Evolutionary conservation across 768 basidiomycete species (phyloP).

Genomic region (Boletus barrowsii): DNA sequence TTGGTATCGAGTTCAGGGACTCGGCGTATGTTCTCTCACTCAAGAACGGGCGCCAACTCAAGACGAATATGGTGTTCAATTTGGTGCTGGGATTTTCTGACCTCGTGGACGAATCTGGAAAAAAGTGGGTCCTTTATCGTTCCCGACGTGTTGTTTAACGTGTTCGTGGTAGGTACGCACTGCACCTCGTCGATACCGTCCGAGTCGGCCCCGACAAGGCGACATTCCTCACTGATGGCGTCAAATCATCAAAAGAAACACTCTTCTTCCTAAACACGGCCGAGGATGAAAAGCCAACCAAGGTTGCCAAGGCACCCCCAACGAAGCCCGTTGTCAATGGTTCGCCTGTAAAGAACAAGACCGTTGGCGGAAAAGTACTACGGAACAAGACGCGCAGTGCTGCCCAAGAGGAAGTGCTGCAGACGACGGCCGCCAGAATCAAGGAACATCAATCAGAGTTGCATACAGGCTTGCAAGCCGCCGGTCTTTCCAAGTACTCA

Average conservation of each 20-base stretch:
- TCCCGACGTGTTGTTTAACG: background rate
- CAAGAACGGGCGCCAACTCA: conserved; percentile 72
- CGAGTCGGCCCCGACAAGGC: conserved; percentile 67
- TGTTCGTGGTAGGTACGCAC: conserved; percentile 60
- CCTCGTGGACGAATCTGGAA: conserved; percentile 69
- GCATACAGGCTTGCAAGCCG: conserved; percentile 70
- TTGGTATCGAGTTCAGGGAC: conserved; percentile 94
- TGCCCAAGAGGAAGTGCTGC: conserved; percentile 78
- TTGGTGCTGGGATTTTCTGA: conserved; percentile 84
- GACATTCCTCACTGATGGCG: conserved; percentile 76
- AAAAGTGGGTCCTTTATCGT: conserved; percentile 53
- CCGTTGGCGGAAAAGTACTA: conserved; percentile 79
- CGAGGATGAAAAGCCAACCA: conserved; percentile 51
- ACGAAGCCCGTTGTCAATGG: conserved; percentile 57
- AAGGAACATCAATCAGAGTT: conserved; percentile 86
- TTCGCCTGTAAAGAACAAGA: conserved; percentile 66
- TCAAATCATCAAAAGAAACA: conserved; percentile 80
- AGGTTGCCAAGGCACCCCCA: conserved; percentile 51
- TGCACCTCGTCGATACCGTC: conserved; percentile 88
- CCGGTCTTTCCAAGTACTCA: conserved; percentile 80
- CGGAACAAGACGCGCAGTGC: conserved; percentile 89
- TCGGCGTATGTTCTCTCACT: conserved; percentile 75
- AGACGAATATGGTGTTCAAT: conserved; percentile 82
- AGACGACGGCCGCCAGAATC: conserved; percentile 73
- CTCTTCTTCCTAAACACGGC: conserved; percentile 78